These are phyloP conservation scores for Collybia mongolica DNA, from an alignment of 768 basidiomycete genomes.

Conservation along the genomic window DNA sequence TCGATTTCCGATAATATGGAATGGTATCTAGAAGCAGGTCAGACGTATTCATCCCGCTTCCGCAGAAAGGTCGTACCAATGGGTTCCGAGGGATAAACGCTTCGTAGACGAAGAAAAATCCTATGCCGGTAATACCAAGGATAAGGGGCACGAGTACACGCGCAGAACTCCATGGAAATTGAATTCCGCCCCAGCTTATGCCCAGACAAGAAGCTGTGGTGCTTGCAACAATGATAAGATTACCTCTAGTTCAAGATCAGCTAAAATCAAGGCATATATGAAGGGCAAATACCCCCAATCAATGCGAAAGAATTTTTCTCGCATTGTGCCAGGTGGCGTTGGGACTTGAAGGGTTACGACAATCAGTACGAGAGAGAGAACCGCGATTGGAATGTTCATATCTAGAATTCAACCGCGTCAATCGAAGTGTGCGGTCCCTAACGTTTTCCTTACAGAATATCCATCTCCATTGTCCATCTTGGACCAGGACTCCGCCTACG, in stretches of 20 bases:
- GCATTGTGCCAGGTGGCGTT: conserved; percentile 18
- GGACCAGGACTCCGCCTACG: too few species aligned
- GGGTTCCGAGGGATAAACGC: conserved; percentile 21
- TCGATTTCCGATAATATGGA: conserved; percentile 24
- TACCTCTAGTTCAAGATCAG: conserved; percentile 32
- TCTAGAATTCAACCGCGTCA: too few species aligned
- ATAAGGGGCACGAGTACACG: conserved; percentile 42
- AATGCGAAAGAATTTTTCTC: conserved; percentile 31
- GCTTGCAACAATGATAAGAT: conserved; percentile 33
- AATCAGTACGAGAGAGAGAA: too few species aligned
- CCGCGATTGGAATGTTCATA: too few species aligned
- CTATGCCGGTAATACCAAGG: conserved; percentile 38
- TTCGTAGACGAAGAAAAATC: conserved; percentile 41
- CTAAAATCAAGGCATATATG: conserved; percentile 7
- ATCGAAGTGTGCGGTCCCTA: too few species aligned
- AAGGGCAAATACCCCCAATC: conserved; percentile 40
- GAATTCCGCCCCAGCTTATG: conserved; percentile 49
- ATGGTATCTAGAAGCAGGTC: too few species aligned
- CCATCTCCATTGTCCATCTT: too few species aligned
- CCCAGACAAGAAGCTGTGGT: conserved; percentile 32
- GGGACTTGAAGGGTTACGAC: too few species aligned
- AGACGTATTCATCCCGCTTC: neutral
- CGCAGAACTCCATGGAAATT: conserved; percentile 37
- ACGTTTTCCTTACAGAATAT: too few species aligned
- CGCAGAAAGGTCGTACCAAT: conserved; percentile 9